phyloP scores from a whole-genome alignment of 768 basidiomycete species.

The Fistulinella prunicolor region DNA sequence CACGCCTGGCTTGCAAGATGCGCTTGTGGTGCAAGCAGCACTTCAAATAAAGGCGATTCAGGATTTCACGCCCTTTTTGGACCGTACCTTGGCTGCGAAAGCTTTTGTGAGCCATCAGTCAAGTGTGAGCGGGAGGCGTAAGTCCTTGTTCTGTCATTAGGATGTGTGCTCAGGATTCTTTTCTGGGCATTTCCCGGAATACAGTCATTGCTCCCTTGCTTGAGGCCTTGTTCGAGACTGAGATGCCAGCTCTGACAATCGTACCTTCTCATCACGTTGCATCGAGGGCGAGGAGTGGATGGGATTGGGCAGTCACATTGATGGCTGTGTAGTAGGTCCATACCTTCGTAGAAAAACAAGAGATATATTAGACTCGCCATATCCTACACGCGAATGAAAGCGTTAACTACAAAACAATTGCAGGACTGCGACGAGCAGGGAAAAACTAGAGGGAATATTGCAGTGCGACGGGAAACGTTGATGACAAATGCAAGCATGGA shows the following conservation, averaged over 20 bases:
- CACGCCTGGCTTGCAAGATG: conserved; percentile 1
- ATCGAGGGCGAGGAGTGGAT: conserved; percentile 20
- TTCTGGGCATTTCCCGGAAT: neutral
- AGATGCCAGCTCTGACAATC: conserved; percentile 29
- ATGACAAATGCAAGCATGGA: conserved; percentile 17
- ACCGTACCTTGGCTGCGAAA: conserved; percentile 23
- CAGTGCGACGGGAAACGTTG: neutral
- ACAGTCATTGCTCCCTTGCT: conserved; percentile 22
- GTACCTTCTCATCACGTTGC: conserved; percentile 21
- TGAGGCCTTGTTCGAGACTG: conserved; percentile 17
- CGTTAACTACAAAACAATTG: neutral
- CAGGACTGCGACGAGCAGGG: neutral
- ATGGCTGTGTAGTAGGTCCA: conserved; percentile 22
- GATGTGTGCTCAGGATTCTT: neutral
- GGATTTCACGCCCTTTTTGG: conserved; percentile 19
- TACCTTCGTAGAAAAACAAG: conserved; percentile 1
- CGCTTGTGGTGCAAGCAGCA: conserved; percentile 9
- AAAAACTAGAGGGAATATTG: conserved; percentile 5
- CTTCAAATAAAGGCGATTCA: conserved; percentile 12
- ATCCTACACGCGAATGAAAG: conserved; percentile 3
- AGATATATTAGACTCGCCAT: neutral
- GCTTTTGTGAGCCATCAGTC: conserved; percentile 21
- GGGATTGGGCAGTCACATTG: conserved; percentile 31
- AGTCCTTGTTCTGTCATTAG: conserved; percentile 6
- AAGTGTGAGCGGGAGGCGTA: conserved; percentile 10